Evolutionary conservation across 2,329 filamentous ascomycete genomes (phyloP), one percentile per base, ranked within the genome.

Genomic region (Fusarium phyllophilum): DNA sequence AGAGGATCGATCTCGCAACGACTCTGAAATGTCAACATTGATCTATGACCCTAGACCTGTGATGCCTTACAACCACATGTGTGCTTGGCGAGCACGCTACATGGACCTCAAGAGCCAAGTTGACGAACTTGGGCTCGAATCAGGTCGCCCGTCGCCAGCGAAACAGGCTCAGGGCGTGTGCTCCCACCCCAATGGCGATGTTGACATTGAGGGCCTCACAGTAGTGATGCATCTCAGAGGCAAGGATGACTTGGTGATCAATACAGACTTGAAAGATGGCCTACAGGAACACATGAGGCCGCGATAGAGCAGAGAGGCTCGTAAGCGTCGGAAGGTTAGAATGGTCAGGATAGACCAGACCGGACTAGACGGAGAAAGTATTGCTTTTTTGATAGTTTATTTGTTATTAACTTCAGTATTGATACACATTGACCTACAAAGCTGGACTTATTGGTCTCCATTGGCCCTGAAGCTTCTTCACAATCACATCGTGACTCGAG

Each of bases 191-290:
- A 81, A 81, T 41, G 81, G 81, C 22, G 82, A 85, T 31, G 71
- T 85, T 51, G 83, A 83, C 22, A 84, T 88, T 36, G 82, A 86
- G 66, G 86, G 86, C 17, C 76, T 88, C 58, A 88, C 86, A 11
- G 85, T 88, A 67, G 84, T 88, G 52, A 80, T 89, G 78, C 87
- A 88, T 78, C 79, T 86, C 74, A 84, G 79, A 73, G 83, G 83
- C 49, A 85, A 83, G 77, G 86, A 88, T 54, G 86, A 89, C 68
- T 73, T 89, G 75, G 83, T 88, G 52, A 85, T 89, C 74, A 86
- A 86, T 62, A 88, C 86, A 6, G 84, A 87, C 75, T 79, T 87
- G 70, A 79, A 70, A 55, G 62, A 74, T 34, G 70, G 70, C 33
- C 79, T 87, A 58, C 76, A 74, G 44, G 58, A 76, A 49, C 68